These are phyloP conservation scores for Didymella glomerata DNA, from an alignment of 2,329 filamentous ascomycete genomes.

Conservation along the genomic window DNA sequence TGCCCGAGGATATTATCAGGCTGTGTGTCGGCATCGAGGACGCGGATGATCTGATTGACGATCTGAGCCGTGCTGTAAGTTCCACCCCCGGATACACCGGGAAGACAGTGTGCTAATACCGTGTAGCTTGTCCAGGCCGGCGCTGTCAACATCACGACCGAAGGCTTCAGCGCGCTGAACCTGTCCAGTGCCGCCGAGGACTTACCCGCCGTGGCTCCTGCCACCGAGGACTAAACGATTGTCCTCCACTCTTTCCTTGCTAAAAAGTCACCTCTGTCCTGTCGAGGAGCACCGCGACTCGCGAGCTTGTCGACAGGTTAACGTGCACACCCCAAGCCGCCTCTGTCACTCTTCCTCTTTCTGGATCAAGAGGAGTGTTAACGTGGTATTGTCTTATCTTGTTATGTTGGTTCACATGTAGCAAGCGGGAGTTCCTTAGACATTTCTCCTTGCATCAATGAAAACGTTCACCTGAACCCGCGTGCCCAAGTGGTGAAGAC, in stretches of 20 bases:
- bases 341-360: conserved; percentile 42
- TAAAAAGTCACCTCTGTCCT: conserved; percentile 49
- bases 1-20: conserved; percentile 96
- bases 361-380: conserved; percentile 32
- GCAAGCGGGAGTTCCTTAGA: conserved; percentile 12
- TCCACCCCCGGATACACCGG: not conserved
- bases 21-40: conserved; percentile 98
- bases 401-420: not conserved
- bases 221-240: conserved; percentile 22
- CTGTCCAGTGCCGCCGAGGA: conserved; percentile 23
- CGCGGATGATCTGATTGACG: conserved; percentile 87
- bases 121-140: conserved; percentile 83
- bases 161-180: conserved; percentile 76
- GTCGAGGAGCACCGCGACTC: no score
- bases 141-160: conserved; percentile 84
- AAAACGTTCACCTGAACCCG: not conserved
- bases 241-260: no score
- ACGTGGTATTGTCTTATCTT: conserved; percentile 41
- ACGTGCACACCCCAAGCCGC: conserved; percentile 47
- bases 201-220: conserved; percentile 20
- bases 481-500: no score
- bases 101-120: not conserved
- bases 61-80: conserved; percentile 88
- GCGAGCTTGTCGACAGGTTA: conserved; percentile 36
- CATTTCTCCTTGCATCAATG: not conserved